Percentiles rank a stretch among this genome's conserved stretches.
phyloP scores from a whole-genome alignment of 345 rosid genomes.

The Kernera saxatilis region DNA sequence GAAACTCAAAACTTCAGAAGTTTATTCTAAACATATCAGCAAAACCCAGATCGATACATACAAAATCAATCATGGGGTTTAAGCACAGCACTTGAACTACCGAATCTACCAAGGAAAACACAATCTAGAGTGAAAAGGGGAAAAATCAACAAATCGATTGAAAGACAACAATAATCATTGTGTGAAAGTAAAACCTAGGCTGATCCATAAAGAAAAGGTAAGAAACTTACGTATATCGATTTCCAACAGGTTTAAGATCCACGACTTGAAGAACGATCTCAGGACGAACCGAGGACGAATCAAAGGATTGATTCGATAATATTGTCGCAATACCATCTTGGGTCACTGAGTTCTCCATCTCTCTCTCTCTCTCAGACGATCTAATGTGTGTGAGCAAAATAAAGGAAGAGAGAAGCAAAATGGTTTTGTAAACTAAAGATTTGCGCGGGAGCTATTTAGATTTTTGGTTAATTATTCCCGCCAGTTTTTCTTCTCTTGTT shows the following conservation, averaged over 20 bases:
- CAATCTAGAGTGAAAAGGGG: background rate
- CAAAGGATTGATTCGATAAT: constrained; percentile 49
- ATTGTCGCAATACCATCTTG: constrained; percentile 53
- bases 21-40: too few relatives aligned
- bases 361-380: background rate
- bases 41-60: background rate
- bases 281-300: constrained; percentile 44
- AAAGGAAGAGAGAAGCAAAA: background rate
- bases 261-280: constrained; percentile 67
- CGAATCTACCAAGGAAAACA: background rate
- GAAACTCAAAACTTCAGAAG: background rate
- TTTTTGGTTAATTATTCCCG: constrained; percentile 18
- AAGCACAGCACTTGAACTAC: background rate
- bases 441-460: constrained; percentile 22
- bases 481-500: background rate
- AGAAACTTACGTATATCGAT: constrained; percentile 58
- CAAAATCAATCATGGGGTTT: background rate
- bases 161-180: too few relatives aligned
- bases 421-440: background rate
- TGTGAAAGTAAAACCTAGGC: background rate
- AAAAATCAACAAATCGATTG: background rate
- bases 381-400: background rate
- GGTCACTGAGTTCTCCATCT: constrained; percentile 57
- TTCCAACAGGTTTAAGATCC: constrained; percentile 75
- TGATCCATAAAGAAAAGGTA: background rate